Evolutionary conservation across 2,329 filamentous ascomycete genomes (phyloP).

Genomic region (Macroventuria anomochaeta): DNA sequence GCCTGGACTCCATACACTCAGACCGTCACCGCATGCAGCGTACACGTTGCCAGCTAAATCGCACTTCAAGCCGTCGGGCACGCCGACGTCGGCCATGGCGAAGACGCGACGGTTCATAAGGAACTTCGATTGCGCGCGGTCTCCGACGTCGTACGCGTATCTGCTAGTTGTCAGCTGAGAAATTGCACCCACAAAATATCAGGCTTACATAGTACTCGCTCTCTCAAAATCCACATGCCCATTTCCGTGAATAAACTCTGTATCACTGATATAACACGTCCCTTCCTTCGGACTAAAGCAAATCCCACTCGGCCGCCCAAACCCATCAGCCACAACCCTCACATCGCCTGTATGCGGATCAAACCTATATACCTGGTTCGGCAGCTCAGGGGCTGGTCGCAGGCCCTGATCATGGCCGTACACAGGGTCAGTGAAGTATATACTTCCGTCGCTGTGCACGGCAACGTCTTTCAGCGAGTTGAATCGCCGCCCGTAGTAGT

Average conservation of each 20-base stretch:
- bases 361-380: constrained; percentile 48
- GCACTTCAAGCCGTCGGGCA: constrained; percentile 36
- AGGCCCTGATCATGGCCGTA: constrained; percentile 34
- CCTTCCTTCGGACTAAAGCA: constrained; percentile 51
- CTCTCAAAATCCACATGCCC: constrained; percentile 20
- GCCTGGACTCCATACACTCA: constrained; percentile 56
- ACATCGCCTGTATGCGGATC: constrained; percentile 46
- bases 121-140: constrained; percentile 19
- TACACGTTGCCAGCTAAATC: constrained; percentile 59
- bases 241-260: constrained; percentile 32
- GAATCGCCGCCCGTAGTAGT: constrained; percentile 53
- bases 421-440: constrained; percentile 57
- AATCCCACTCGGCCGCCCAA: constrained; percentile 53
- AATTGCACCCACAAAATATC: not conserved
- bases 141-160: constrained; percentile 31
- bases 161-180: constrained; percentile 4
- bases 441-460: constrained; percentile 49
- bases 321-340: constrained; percentile 47
- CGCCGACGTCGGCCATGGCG: constrained; percentile 28
- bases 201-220: constrained; percentile 25
- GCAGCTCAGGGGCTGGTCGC: constrained; percentile 31
- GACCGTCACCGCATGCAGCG: constrained; percentile 55
- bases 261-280: constrained; percentile 54
- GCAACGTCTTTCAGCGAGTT: constrained; percentile 51
- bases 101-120: constrained; percentile 35